These are phyloP conservation scores for Penicillium coprophilum DNA, from an alignment of 495 filamentous ascomycete species.

Conservation along the genomic window DNA sequence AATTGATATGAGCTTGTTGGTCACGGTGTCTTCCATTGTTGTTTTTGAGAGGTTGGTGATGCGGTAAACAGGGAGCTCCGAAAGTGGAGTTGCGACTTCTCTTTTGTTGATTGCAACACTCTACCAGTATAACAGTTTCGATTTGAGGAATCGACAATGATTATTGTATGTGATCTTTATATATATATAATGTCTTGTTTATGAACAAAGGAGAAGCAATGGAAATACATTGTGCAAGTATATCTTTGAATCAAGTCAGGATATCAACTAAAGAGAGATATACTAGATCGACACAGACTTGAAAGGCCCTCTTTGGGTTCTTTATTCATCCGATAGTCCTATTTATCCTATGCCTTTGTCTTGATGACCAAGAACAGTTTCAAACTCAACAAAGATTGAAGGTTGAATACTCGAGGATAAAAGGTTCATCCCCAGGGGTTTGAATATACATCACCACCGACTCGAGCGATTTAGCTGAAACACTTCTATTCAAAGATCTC, in stretches of 20 bases:
- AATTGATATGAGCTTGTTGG: conserved; percentile 13
- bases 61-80: not conserved
- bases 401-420: not conserved
- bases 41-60: not conserved
- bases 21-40: conserved; percentile 9
- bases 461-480: not conserved
- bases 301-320: not conserved
- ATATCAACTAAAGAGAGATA: not conserved
- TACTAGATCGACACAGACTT: not conserved
- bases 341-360: not conserved
- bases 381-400: not conserved
- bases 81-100: conserved; percentile 2
- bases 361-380: not conserved
- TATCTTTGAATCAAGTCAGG: not conserved
- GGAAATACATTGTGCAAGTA: not conserved
- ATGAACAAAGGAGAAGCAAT: not conserved
- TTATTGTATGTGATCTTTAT: not conserved
- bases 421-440: not conserved
- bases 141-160: too few relatives aligned
- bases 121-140: too few relatives aligned
- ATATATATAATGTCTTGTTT: not conserved
- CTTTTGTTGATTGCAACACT: not conserved
- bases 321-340: not conserved
- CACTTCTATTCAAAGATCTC: not conserved
- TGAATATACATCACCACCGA: not conserved